A percentile compares a stretch with the other conserved stretches of the same genome.
phyloP scores from a whole-genome alignment of 768 basidiomycete species.

The Lentinula raphanica region DNA sequence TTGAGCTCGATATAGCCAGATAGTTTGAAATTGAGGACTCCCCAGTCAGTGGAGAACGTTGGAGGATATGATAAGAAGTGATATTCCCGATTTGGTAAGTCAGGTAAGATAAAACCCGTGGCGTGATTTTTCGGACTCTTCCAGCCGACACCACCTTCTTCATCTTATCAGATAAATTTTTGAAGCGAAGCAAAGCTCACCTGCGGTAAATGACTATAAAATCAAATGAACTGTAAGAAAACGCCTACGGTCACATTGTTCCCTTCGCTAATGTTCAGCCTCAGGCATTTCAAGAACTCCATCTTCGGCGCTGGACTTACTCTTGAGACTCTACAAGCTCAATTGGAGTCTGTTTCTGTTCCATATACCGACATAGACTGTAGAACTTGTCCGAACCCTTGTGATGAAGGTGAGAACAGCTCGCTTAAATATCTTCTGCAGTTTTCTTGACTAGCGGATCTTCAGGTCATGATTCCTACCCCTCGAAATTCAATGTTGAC shows the following conservation, averaged over 20 bases:
- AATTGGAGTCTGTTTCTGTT: conserved; percentile 53
- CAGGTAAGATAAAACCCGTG: neutral
- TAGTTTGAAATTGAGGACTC: too few species aligned
- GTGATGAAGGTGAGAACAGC: conserved; percentile 54
- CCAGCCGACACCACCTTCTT: neutral
- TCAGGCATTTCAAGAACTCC: conserved; percentile 35
- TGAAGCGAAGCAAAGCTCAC: neutral
- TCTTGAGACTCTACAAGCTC: conserved; percentile 35
- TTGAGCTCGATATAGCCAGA: too few species aligned
- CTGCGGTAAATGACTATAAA: conserved; percentile 6
- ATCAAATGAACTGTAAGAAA: conserved; percentile 3
- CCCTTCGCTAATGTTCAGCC: conserved; percentile 27
- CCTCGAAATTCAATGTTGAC: conserved; percentile 71
- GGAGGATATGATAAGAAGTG: too few species aligned
- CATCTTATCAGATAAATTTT: conserved; percentile 26
- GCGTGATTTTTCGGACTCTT: neutral
- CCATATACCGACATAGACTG: conserved; percentile 69
- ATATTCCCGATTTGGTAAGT: conserved; percentile 16
- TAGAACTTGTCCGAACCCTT: conserved; percentile 70
- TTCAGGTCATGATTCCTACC: conserved; percentile 70
- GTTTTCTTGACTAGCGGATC: conserved; percentile 3
- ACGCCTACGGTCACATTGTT: neutral
- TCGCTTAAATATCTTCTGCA: conserved; percentile 20
- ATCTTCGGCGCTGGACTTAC: conserved; percentile 35
- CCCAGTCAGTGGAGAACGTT: too few species aligned